Evolutionary conservation across 1,284 basidiomycete species (phyloP).

Genomic region (Polyporus tsugae): DNA sequence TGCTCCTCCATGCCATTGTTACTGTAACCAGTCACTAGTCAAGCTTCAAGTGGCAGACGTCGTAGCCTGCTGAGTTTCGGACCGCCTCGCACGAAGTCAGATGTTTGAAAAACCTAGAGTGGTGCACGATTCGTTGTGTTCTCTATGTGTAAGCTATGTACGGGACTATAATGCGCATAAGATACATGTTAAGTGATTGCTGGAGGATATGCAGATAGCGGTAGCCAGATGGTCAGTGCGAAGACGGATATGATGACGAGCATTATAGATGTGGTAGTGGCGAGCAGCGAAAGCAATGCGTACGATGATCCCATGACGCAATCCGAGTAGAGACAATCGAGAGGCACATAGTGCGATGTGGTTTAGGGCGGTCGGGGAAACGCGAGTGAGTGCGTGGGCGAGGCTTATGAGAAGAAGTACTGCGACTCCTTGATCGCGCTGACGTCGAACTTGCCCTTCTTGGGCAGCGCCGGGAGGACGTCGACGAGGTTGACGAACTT

Average conservation of each 20-base stretch:
- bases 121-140: constrained; percentile 2
- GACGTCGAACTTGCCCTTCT: constrained; percentile 92
- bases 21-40: too few relatives aligned
- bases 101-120: neutral
- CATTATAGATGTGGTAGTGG: neutral
- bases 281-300: constrained; percentile 13
- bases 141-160: constrained; percentile 22
- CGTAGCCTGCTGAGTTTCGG: too few relatives aligned
- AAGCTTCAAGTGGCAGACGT: too few relatives aligned
- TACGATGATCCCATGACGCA: constrained; percentile 12
- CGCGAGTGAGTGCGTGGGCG: too few relatives aligned
- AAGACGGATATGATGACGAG: constrained; percentile 3
- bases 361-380: too few relatives aligned
- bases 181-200: constrained; percentile 27
- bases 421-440: constrained; percentile 81
- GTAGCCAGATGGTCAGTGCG: neutral
- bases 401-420: constrained; percentile 78
- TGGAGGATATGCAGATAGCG: constrained; percentile 11
- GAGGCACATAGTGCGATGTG: neutral
- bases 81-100: too few relatives aligned
- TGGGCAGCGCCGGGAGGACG: constrained; percentile 84
- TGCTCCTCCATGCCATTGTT: too few relatives aligned
- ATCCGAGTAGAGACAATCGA: constrained; percentile 7
- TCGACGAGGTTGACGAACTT: constrained; percentile 83
- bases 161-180: constrained; percentile 32